Evolutionary conservation across 176 grass and related monocot species (phyloP).

Genomic region (Cocos nucifera): DNA sequence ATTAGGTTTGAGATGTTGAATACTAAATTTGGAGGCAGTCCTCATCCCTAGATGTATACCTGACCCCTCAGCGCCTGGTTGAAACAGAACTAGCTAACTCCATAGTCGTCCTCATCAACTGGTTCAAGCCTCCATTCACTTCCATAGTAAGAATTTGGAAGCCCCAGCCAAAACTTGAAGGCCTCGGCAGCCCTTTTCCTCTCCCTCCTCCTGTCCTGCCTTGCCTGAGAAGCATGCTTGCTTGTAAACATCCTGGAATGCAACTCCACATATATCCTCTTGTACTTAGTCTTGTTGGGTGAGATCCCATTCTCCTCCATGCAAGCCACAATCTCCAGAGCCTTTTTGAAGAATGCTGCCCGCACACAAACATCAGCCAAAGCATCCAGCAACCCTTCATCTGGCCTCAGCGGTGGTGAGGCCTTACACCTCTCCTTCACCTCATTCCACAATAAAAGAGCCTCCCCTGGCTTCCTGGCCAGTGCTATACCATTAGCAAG

Average conservation of each 20-base stretch:
- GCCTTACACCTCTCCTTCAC: constrained; percentile 51
- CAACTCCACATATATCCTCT: constrained; percentile 88
- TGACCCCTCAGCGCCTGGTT: no score
- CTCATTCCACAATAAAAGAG: constrained; percentile 80
- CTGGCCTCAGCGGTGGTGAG: constrained; percentile 30
- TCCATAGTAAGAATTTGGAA: constrained; percentile 84
- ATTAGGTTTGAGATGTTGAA: no score
- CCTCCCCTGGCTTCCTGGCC: constrained; percentile 70
- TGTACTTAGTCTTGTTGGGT: constrained; percentile 90
- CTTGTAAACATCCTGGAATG: constrained; percentile 92
- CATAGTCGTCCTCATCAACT: not conserved
- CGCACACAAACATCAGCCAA: constrained; percentile 85
- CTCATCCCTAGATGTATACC: no score
- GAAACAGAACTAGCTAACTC: constrained; percentile 1
- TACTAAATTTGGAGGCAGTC: no score
- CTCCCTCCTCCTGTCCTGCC: constrained; percentile 58
- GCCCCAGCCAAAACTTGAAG: constrained; percentile 92
- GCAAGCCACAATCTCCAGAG: constrained; percentile 86
- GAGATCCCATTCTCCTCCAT: constrained; percentile 90
- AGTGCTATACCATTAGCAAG: constrained; percentile 55
- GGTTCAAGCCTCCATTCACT: constrained; percentile 64
- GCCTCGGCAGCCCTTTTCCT: constrained; percentile 74
- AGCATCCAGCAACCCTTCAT: constrained; percentile 61
- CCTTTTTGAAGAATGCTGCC: constrained; percentile 79
- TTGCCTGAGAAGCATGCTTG: constrained; percentile 74